Base-by-base conservation (phyloP, 2,329 filamentous ascomycete genomes). In the Leptographium procerum region DNA sequence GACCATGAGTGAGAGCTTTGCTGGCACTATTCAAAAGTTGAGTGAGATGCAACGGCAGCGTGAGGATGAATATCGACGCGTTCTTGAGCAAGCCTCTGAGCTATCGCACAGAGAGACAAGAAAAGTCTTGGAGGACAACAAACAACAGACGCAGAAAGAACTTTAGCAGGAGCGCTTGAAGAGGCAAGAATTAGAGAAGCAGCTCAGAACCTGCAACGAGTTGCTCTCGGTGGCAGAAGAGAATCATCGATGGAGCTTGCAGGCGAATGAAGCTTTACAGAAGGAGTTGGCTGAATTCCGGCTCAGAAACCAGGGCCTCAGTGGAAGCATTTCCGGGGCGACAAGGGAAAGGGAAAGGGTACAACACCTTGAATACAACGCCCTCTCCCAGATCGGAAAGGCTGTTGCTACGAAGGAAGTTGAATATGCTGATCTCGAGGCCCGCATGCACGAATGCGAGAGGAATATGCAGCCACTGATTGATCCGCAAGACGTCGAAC, bases 161-260 rank as follows among this genome's bases (percentile, higher is more conserved):
- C 59, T 64, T 2, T 60, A 62, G 16, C 58, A 60, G 50, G 61
- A 61, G 31, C 59, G 60, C 0, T 1, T 31, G 3, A 64, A 60
- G 43, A 45, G 61, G 4, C 60, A 61, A 40, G 40, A 36, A 13
- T 14, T 62, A 9, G 63, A 64, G 28, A 61, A 50, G 11, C 57
- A 62, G 43, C 45, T 65, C 14, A 36, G 59, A 2, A 53, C 61
- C n/a, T 29, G 50, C 29, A 61, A 55, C 13, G 56, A 62, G 22
- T 53, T 56, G 11, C 13, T 56, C 2, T 55, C 52, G 1, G 59
- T 62, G 2, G 3, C 53, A 2, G 61, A 65, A 40, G 60, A 65
- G 13, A 61, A 29, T 31, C 19, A 45, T 16, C 59, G 48, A 8
- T 47, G 60, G 11, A 28, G 26, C 2, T 26, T 29, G 2, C 43